Conservation (phyloP, 495 filamentous ascomycete species). For the Niebla homalea region DNA sequence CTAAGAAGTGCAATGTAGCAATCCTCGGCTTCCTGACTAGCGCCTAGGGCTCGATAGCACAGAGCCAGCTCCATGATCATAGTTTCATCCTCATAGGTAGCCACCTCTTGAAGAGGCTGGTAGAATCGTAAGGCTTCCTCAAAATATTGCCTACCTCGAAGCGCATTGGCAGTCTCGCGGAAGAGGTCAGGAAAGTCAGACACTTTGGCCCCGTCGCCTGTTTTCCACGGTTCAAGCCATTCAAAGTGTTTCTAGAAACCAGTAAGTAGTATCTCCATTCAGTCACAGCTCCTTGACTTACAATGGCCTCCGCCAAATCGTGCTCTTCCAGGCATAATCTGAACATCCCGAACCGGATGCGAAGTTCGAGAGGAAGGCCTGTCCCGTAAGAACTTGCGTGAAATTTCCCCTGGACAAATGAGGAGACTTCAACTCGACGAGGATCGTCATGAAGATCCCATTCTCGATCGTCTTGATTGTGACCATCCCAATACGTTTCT, state of each 20-base stretch:
- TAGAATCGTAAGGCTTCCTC: slow-evolving; percentile 64
- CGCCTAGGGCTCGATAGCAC: slow-evolving; percentile 52
- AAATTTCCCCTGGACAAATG: slow-evolving; percentile 42
- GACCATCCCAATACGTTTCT: slow-evolving; percentile 71
- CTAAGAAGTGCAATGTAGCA: slow-evolving; percentile 60
- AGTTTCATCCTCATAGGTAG: slow-evolving; percentile 43
- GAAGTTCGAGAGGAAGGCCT: slow-evolving; percentile 67
- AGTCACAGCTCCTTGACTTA: slow-evolving; percentile 26
- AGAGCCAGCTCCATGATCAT: slow-evolving; percentile 58
- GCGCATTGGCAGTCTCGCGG: slow-evolving; percentile 52
- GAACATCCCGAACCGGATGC: slow-evolving; percentile 76
- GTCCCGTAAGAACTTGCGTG: slow-evolving; percentile 51
- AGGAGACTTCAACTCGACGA: slow-evolving; percentile 43
- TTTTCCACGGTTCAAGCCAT: slow-evolving; percentile 48
- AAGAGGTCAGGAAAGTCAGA: slow-evolving; percentile 63
- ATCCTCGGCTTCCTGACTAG: slow-evolving; percentile 54
- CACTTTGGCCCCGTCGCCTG: slow-evolving; percentile 34
- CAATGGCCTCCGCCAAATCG: slow-evolving; percentile 62
- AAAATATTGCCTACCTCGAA: slow-evolving; percentile 43
- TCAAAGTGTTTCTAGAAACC: slow-evolving; percentile 42
- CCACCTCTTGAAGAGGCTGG: slow-evolving; percentile 45
- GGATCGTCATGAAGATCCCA: slow-evolving; percentile 69
- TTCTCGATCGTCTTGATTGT: slow-evolving; percentile 70
- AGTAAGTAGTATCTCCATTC: slow-evolving; percentile 6
- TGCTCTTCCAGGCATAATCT: slow-evolving; percentile 49